Evolutionary conservation across 2,329 filamentous ascomycete species (phyloP).

Genomic region (Penicillium sp.): DNA sequence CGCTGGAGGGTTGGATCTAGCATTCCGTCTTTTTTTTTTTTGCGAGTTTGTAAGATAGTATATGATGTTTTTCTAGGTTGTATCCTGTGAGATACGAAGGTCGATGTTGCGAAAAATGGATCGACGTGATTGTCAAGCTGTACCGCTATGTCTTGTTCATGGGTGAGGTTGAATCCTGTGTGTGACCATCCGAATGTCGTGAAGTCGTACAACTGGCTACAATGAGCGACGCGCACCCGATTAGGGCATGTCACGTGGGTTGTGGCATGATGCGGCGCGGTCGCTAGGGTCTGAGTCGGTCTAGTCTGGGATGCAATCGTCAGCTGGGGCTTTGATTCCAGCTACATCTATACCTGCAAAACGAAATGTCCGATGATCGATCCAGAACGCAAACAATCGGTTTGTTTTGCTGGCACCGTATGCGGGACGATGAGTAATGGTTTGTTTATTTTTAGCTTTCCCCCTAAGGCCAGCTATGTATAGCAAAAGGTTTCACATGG

Average conservation of each 20-base stretch:
- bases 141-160: not conserved
- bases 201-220: not conserved
- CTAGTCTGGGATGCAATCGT: not conserved
- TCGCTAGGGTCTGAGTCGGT: not conserved
- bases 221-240: not conserved
- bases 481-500: slow-evolving; percentile 17
- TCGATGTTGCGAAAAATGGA: not conserved
- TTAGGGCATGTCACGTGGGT: not conserved
- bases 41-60: slow-evolving; percentile 12
- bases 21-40: not conserved
- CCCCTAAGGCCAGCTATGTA: not conserved
- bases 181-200: slow-evolving; percentile 5
- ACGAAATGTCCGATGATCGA: too few relatives aligned
- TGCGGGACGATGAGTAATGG: not conserved
- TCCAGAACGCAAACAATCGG: too few relatives aligned
- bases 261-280: not conserved
- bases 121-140: not conserved
- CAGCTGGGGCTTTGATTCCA: not conserved
- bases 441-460: slow-evolving; percentile 6
- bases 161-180: slow-evolving; percentile 15
- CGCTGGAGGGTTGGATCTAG: not conserved
- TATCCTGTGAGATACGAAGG: slow-evolving; percentile 9
- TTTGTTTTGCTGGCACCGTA: not conserved
- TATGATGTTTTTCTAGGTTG: slow-evolving; percentile 5
- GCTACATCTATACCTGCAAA: not conserved